Evolutionary conservation across 2,329 filamentous ascomycete genomes (phyloP).

Genomic region (Penicillium fuscoglaucum): DNA sequence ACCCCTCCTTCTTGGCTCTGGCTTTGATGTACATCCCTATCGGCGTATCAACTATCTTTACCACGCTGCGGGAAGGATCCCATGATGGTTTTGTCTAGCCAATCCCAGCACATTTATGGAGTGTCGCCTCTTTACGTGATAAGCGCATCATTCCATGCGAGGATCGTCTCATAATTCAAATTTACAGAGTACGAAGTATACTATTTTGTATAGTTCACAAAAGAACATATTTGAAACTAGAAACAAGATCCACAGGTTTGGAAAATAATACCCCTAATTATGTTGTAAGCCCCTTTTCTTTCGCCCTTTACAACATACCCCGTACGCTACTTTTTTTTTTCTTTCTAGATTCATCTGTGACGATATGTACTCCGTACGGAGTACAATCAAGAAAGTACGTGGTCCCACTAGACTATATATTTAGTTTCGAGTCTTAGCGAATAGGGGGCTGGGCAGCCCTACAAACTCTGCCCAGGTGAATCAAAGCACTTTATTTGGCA

Average conservation of each 20-base stretch:
- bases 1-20: conserved; percentile 8
- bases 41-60: conserved; percentile 2
- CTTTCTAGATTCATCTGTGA: conserved; percentile 6
- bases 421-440: conserved; percentile 24
- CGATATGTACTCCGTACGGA: not conserved
- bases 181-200: not conserved
- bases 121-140: conserved; percentile 5
- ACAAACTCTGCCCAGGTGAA: not conserved
- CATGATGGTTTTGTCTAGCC: conserved; percentile 5
- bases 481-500: conserved; percentile 1
- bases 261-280: conserved; percentile 20
- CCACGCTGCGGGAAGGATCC: conserved; percentile 5
- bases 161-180: not conserved
- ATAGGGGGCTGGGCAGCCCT: conserved; percentile 25
- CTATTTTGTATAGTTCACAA: not conserved
- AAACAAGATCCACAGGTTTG: not conserved
- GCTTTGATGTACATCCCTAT: conserved; percentile 1
- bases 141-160: conserved; percentile 6
- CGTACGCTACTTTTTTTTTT: conserved; percentile 1
- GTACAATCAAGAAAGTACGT: not conserved
- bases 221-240: not conserved
- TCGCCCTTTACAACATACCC: not conserved
- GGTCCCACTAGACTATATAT: conserved; percentile 14
- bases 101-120: not conserved
- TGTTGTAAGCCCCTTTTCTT: conserved; percentile 14